Base-by-base conservation (phyloP, 345 rosid genomes). In the Eucalyptus shirleyi region DNA sequence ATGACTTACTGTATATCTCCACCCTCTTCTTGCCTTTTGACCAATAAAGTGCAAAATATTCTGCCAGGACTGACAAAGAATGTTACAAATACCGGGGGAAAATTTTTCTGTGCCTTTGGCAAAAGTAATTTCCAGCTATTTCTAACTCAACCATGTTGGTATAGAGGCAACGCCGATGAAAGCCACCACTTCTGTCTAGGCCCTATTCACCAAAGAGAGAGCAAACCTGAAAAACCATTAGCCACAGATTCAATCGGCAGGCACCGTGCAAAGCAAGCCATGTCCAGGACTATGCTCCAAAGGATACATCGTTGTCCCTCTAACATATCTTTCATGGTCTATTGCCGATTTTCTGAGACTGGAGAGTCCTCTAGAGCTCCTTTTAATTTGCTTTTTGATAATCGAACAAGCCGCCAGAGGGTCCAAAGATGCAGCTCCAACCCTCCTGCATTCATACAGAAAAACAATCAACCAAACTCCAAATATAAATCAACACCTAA, bases 241-340 rank as follows among this genome's bases (percentile, higher is more conserved):
- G 56, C 67, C 88, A 86, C 87, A n/a, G 49, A 28, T 83, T 86
- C 56, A 82, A 32, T 86, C 28, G 2, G 83, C 28, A 34, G 89
- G 90, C 81, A 90, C 81, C 2, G 90, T 55, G 65, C 91, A 90
- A 42, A 90, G 89, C 34, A 88, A 82, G 60, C 91, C 88, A 21
- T 90, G 91, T 40, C 91, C 91, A 45, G 90, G 90, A 62, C 87
- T 87, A 45, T 86, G 91, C 87, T 90, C 91, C 83, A 90, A 53
- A 37, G 91, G 91, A 80, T 90, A 90, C 88, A 90, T 88, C 3
- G 83, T 77, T 67, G 90, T 55, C 77, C 91, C 91, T 45, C 85
- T 80, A 80, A 88, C 90, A 44, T 88, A 90, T 86, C 40, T 72
- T 77, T 56, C 37, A 15, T 90, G 91, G 26, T 88, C 90, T 8